These are phyloP conservation scores for Fulvia fulva DNA, from an alignment of 2,329 filamentous ascomycete genomes.

Conservation along the genomic window DNA sequence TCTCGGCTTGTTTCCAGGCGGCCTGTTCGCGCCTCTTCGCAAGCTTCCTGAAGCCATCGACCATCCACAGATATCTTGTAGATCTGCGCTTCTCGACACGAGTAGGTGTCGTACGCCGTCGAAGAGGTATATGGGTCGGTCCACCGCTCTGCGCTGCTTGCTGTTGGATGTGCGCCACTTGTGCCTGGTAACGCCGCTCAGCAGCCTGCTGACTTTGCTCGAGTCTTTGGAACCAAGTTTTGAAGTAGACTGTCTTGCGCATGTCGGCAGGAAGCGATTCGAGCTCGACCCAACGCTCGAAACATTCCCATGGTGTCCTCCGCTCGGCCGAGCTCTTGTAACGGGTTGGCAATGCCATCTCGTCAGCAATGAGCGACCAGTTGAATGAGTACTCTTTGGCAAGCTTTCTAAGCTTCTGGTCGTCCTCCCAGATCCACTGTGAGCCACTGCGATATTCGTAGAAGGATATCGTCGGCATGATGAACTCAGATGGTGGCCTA, in stretches of 20 bases:
- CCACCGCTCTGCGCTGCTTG: constrained; percentile 42
- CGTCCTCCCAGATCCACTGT: constrained; percentile 86
- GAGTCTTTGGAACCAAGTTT: constrained; percentile 62
- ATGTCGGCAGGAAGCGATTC: constrained; percentile 90
- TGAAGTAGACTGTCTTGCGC: constrained; percentile 94
- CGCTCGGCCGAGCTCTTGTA: constrained; percentile 85
- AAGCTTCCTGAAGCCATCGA: constrained; percentile 92
- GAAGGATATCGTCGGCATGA: constrained; percentile 85
- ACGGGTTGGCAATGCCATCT: constrained; percentile 67
- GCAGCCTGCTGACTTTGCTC: constrained; percentile 60
- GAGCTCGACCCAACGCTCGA: constrained; percentile 90
- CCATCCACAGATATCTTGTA: constrained; percentile 79
- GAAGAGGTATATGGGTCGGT: constrained; percentile 47
- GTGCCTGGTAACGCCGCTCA: constrained; percentile 54
- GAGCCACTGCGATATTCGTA: constrained; percentile 84
- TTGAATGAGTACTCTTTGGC: constrained; percentile 96
- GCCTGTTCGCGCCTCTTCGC: constrained; percentile 89
- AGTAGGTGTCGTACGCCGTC: constrained; percentile 72
- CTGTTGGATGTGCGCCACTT: constrained; percentile 51
- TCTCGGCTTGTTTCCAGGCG: constrained; percentile 81
- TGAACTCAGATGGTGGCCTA: constrained; percentile 82
- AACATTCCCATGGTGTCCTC: constrained; percentile 96
- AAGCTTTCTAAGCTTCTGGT: constrained; percentile 78
- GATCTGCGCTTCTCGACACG: constrained; percentile 83
- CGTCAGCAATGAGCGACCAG: constrained; percentile 88